Percentiles rank a stretch among this genome's conserved stretches.
Conservation (phyloP, 768 basidiomycete genomes). For the Amyloporia xantha region DNA sequence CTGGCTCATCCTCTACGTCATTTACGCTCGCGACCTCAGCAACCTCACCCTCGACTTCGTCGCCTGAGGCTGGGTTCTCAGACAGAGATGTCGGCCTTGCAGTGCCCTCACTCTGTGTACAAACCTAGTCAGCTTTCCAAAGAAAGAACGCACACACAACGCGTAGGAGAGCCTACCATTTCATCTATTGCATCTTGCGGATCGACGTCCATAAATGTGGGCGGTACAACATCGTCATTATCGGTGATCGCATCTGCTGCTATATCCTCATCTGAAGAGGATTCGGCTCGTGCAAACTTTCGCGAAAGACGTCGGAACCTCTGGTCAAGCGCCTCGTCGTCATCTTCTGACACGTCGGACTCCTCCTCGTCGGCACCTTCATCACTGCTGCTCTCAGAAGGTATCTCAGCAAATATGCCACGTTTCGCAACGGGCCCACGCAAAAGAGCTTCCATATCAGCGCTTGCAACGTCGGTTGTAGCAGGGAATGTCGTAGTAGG, state of each 20-base stretch:
- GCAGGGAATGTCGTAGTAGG: background rate
- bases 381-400: conserved; percentile 24
- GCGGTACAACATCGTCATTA: conserved; percentile 26
- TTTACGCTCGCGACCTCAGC: no score
- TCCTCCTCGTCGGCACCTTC: conserved; percentile 37
- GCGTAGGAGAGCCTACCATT: no score
- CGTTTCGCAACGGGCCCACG: conserved; percentile 29
- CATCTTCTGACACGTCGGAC: conserved; percentile 29
- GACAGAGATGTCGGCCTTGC: no score
- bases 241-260: conserved; percentile 14
- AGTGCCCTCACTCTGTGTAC: no score
- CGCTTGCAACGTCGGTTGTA: conserved; percentile 6
- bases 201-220: conserved; percentile 25
- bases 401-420: conserved; percentile 25
- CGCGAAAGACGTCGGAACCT: conserved; percentile 26
- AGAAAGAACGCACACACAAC: no score
- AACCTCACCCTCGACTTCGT: no score
- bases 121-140: no score
- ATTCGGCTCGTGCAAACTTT: conserved; percentile 23
- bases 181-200: conserved; percentile 26
- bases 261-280: conserved; percentile 21
- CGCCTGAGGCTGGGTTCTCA: no score
- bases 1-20: no score
- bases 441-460: conserved; percentile 35
- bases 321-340: conserved; percentile 30